phyloP scores from a whole-genome alignment of 1,284 basidiomycete genomes.

The Cryptococcus hybrid region DNA sequence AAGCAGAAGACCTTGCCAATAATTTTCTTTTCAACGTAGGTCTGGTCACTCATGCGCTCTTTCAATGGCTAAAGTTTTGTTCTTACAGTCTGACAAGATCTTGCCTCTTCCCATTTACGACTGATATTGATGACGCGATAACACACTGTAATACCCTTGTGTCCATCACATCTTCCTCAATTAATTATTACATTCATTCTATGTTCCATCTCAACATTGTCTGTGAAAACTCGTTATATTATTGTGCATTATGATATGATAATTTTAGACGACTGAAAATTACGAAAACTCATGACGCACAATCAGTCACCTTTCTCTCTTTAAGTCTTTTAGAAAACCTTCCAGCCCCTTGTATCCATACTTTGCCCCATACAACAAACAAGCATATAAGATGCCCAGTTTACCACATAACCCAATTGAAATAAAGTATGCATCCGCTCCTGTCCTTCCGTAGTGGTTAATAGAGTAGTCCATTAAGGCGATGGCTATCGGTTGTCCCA shows the following conservation, averaged over 20 bases:
- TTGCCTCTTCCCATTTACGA: conserved; percentile 51
- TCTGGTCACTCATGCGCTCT: conserved; percentile 6
- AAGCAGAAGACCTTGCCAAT: conserved; percentile 78
- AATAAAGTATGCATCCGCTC: conserved; percentile 44
- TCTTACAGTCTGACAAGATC: conserved; percentile 61
- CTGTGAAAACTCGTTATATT: no score
- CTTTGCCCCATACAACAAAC: conserved; percentile 44
- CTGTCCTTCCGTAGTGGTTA: conserved; percentile 29
- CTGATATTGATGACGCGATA: no score
- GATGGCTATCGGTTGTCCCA: conserved; percentile 50
- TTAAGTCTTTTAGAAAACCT: conserved; percentile 25
- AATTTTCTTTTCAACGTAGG: conserved; percentile 82
- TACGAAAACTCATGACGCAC: no score
- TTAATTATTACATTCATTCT: no score
- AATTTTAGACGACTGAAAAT: no score
- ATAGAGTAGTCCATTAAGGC: conserved; percentile 47
- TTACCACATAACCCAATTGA: conserved; percentile 49
- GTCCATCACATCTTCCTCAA: no score
- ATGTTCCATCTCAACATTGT: no score
- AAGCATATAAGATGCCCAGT: conserved; percentile 32
- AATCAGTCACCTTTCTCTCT: no score
- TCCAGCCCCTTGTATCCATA: conserved; percentile 44
- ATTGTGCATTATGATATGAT: no score
- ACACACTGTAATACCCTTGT: no score
- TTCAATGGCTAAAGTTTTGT: conserved; percentile 2